These are phyloP conservation scores for Spathaspora girioi DNA, from an alignment of 805 yeast genomes.

Conservation along the genomic window DNA sequence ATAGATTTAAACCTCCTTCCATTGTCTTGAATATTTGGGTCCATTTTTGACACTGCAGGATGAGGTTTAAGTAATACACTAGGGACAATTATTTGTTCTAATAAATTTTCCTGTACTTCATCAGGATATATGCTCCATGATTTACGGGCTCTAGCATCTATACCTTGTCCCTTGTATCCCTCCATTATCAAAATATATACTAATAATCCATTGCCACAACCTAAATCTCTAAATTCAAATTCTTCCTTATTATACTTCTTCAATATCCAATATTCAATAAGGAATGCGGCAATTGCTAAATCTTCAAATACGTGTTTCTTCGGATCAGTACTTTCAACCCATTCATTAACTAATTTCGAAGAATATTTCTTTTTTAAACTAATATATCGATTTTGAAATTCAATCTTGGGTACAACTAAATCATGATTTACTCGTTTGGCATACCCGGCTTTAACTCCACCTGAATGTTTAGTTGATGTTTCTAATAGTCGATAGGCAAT, in stretches of 20 bases:
- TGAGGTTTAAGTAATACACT: constrained; percentile 65
- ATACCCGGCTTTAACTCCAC: constrained; percentile 81
- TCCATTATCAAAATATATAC: constrained; percentile 73
- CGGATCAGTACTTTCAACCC: constrained; percentile 96
- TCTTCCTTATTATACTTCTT: constrained; percentile 37
- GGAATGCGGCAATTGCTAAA: constrained; percentile 89
- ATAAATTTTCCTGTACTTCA: constrained; percentile 52
- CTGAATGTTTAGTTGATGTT: constrained; percentile 80
- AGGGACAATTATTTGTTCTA: constrained; percentile 84
- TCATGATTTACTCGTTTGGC: constrained; percentile 88
- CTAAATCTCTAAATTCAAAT: constrained; percentile 81
- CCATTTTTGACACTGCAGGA: constrained; percentile 51
- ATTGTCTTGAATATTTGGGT: constrained; percentile 56
- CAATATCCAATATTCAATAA: constrained; percentile 79
- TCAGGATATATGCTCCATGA: constrained; percentile 79
- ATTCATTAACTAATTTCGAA: constrained; percentile 63
- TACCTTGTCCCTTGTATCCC: constrained; percentile 79
- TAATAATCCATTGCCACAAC: constrained; percentile 91
- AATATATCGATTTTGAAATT: constrained; percentile 80
- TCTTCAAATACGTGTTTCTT: constrained; percentile 95
- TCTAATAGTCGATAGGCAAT: constrained; percentile 77
- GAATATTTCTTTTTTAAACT: constrained; percentile 80
- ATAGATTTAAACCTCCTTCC: constrained; percentile 37
- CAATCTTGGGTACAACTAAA: constrained; percentile 72
- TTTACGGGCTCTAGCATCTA: constrained; percentile 86